Conservation (phyloP, 2,329 filamentous ascomycete genomes). For the Aureobasidium sp. region DNA sequence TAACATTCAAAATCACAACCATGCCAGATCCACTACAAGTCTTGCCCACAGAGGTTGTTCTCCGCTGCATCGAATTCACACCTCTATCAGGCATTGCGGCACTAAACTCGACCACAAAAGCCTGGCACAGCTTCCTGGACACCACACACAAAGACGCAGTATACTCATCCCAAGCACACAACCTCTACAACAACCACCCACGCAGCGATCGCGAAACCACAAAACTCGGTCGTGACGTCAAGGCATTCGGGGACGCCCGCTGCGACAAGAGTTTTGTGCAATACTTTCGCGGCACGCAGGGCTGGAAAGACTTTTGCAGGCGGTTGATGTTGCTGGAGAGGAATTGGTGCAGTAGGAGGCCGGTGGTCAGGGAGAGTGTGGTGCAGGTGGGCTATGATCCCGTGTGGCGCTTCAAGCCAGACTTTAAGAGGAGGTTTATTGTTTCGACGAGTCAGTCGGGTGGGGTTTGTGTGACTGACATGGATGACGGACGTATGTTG, state of each 20-base stretch:
- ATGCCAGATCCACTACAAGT: slow-evolving; percentile 23
- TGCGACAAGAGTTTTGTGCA: slow-evolving; percentile 25
- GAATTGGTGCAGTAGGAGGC: slow-evolving; percentile 33
- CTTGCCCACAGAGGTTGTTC: slow-evolving; percentile 36
- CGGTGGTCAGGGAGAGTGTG: slow-evolving; percentile 33
- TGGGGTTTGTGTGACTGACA: slow-evolving; percentile 41
- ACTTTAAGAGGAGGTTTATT: slow-evolving; percentile 41
- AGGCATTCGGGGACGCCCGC: slow-evolving; percentile 23
- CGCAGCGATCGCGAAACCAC: slow-evolving; percentile 14
- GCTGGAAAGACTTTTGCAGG: slow-evolving; percentile 42
- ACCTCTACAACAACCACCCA: slow-evolving; percentile 17
- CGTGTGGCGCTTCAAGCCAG: slow-evolving; percentile 41
- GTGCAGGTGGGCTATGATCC: slow-evolving; percentile 36
- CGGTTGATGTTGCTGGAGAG: slow-evolving; percentile 33
- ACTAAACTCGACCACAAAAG: slow-evolving; percentile 30
- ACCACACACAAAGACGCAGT: slow-evolving; percentile 37
- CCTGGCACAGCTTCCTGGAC: slow-evolving; percentile 39
- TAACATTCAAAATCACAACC: not conserved
- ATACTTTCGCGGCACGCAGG: slow-evolving; percentile 29
- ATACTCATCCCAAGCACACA: slow-evolving; percentile 31
- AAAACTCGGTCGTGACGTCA: slow-evolving; percentile 25
- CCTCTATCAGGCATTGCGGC: slow-evolving; percentile 30
- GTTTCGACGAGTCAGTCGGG: slow-evolving; percentile 40
- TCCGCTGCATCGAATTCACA: slow-evolving; percentile 36
- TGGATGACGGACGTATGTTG: slow-evolving; percentile 37